phyloP scores from a whole-genome alignment of 1,139 yeast species.

The Debaryomycetaceae sp. region DNA sequence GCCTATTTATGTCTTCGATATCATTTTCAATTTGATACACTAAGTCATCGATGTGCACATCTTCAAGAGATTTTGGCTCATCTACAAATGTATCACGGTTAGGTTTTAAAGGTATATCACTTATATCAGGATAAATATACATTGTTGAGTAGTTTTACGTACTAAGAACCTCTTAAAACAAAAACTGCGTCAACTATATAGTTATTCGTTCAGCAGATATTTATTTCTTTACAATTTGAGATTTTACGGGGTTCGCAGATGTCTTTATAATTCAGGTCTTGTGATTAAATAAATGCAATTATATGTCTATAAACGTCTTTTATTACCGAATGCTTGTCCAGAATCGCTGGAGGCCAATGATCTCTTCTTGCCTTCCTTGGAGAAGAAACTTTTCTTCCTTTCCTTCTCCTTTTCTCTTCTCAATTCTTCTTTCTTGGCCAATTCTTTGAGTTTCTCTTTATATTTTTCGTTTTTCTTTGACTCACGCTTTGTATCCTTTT shows the following conservation, averaged over 20 bases:
- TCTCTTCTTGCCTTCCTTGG: slow-evolving; percentile 70
- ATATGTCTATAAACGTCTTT: slow-evolving; percentile 13
- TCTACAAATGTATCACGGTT: slow-evolving; percentile 43
- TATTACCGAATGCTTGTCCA: slow-evolving; percentile 34
- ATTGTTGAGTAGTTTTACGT: no score
- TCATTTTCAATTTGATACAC: slow-evolving; percentile 30
- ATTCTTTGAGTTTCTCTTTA: slow-evolving; percentile 66
- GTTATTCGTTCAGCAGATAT: no score
- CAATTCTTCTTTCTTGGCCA: slow-evolving; percentile 70
- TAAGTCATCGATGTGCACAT: slow-evolving; percentile 35
- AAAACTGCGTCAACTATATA: no score
- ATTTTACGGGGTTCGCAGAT: not conserved
- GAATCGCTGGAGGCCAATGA: slow-evolving; percentile 39
- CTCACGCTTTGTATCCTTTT: slow-evolving; percentile 76
- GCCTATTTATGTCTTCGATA: slow-evolving; percentile 30
- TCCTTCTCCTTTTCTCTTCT: slow-evolving; percentile 75
- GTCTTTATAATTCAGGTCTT: not conserved
- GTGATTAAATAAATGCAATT: not conserved
- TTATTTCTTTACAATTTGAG: no score
- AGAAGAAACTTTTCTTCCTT: slow-evolving; percentile 82
- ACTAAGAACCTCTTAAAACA: no score
- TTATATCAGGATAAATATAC: not conserved
- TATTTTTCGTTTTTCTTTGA: slow-evolving; percentile 77
- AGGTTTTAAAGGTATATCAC: slow-evolving; percentile 34
- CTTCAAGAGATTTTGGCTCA: slow-evolving; percentile 35